Base-by-base conservation (phyloP, 1,139 yeast genomes). In the Suhomyces maxii region DNA sequence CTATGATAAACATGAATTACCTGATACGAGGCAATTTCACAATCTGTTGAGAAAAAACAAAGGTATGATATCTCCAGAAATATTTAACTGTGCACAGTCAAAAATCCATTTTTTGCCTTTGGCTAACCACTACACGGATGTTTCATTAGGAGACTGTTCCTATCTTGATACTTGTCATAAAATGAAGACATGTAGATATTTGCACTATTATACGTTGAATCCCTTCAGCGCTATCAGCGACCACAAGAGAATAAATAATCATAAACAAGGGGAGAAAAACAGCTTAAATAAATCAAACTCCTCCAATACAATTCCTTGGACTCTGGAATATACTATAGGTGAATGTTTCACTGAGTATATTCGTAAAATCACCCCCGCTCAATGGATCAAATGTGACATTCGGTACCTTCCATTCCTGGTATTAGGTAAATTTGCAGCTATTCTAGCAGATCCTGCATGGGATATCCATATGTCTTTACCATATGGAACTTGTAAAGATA, bases 81-180 rank as follows among this genome's bases (percentile, higher is more conserved):
- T 64, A 1, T 57, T 53, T 45, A 55, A 58, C 36, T 86, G 93
- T 56, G 58, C 77, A 8, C 65, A 68, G 35, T 55, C 56, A 0
- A 81, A 79, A 50, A 76, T 80, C 42, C 95, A 86, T 62, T 83
- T 72, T 56, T 67, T 86, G 28, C 90, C 91, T 1, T 71, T 85
- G 13, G 64, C 82, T 39, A 77, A 73, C 38, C 57, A 58, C 31
- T 70, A 73, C 34, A 74, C 97, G 0, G 97, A 91, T 58, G 48
- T 66, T 1, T 67, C 74, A 23, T 64, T 89, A n/a, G 98, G 97
- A 0, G 97, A 91, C 63, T 91, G 98, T 59, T 90, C 97, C 5
- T 91, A 91, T 59, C 73, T 91, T 52, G 97, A 91, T 61, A 90
- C 97, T 1, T 91, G 98, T 59, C 96, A 89, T 66, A 89, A 90